Evolutionary conservation across 1,284 basidiomycete species (phyloP), one percentile per base, ranked within the genome.

Genomic region (Hemileia vastatrix): DNA sequence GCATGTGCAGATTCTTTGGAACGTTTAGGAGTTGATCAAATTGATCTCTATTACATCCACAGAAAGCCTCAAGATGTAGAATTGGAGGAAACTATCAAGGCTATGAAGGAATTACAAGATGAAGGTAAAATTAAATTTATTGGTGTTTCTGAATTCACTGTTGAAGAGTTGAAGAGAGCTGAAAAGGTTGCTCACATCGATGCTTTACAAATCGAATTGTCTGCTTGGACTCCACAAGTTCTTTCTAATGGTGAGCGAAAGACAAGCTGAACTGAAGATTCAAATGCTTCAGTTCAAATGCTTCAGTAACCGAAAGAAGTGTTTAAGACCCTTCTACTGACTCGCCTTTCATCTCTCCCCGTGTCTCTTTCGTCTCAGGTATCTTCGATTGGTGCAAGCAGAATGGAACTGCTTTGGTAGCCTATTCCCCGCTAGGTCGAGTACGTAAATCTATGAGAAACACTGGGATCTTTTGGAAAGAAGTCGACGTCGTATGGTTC

Each of bases 131-230:
- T 68, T 43, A 71, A 70, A 59, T 77, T 76, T 66, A 74, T 79
- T 51, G 77, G 77, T 15, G 65, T 78, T 43, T 71, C 73, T 67
- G 57, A 65, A 50, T 69, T 69, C 63, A 65, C 61, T 31, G 44
- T 67, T 6, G 65, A 67, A 9, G 67, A 67, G 49, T 64, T 71
- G n/a, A 52, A 67, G 27, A 33, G 47, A 1, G 65, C 65, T 50
- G 63, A 59, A 55, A 45, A 67, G 69, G 71, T 78, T 53, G 75
- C 70, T 8, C 72, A 78, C 53, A 77, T 78, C 64, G 77, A 78
- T 57, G 77, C 77, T 4, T 60, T 77, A 6, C 77, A 78, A 67
- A 76, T 77, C 68, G 77, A 50, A 88, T 68, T 58, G 88, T 82
- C 63, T 82, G 83, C n/a, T n/a, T n/a, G n/a, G n/a, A n/a, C n/a